Evolutionary conservation across 345 rosid genomes (phyloP).

Genomic region (Citrus glauca): DNA sequence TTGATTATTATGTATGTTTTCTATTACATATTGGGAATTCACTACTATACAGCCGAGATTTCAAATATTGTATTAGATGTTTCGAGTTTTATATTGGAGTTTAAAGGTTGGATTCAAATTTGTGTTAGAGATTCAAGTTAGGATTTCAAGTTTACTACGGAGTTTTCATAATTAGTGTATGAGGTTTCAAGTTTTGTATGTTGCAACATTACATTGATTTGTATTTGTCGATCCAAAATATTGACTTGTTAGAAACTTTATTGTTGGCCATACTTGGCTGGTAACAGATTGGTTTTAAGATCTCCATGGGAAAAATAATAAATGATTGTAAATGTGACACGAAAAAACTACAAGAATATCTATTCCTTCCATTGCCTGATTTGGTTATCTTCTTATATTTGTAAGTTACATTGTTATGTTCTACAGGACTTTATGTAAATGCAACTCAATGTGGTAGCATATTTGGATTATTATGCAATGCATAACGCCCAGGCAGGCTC

Average conservation of each 20-base stretch:
- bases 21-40: not conserved
- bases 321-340: not conserved
- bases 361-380: not conserved
- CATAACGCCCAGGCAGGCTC: not conserved
- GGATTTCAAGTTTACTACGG: not conserved
- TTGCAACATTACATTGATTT: no score
- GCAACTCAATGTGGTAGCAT: not conserved
- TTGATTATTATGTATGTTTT: not conserved
- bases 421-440: not conserved
- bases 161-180: no score
- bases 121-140: not conserved
- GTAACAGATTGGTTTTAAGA: not conserved
- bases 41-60: not conserved
- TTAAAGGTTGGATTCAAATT: not conserved
- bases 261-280: not conserved
- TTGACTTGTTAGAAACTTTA: not conserved
- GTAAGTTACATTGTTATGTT: not conserved
- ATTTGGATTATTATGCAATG: not conserved
- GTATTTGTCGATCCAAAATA: not conserved
- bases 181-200: no score
- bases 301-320: not conserved
- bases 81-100: not conserved
- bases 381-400: not conserved
- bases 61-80: not conserved
- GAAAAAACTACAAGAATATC: not conserved